Evolutionary conservation across 2,329 filamentous ascomycete genomes (phyloP).

Genomic region (Calonectria hongkongensis): DNA sequence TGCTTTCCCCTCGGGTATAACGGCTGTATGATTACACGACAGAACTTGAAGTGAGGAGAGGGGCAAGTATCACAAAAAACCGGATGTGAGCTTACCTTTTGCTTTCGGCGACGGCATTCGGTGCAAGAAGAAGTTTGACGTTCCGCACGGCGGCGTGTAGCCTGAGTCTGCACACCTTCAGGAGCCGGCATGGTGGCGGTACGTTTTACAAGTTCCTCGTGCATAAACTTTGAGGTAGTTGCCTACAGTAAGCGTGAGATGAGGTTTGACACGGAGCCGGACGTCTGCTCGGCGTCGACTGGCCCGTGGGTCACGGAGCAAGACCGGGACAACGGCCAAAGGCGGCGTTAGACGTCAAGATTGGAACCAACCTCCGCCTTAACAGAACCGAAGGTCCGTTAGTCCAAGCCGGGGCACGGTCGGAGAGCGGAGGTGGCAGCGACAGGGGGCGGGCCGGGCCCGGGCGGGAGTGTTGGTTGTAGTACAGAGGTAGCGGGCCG

Average conservation of each 20-base stretch:
- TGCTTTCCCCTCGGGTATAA: neutral
- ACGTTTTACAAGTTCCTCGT: conserved; percentile 8
- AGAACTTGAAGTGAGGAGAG: neutral
- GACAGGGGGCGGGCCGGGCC: conserved; percentile 40
- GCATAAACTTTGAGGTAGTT: neutral
- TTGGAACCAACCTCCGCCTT: conserved; percentile 39
- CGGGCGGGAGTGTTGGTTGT: conserved; percentile 30
- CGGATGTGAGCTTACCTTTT: conserved; percentile 63
- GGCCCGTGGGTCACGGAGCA: conserved; percentile 8
- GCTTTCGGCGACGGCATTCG: conserved; percentile 71
- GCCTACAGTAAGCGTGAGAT: neutral
- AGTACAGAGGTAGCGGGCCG: conserved; percentile 28
- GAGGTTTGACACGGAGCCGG: neutral
- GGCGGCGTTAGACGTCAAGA: conserved; percentile 27
- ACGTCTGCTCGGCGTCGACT: neutral
- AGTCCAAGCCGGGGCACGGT: conserved; percentile 32
- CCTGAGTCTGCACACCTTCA: conserved; percentile 47
- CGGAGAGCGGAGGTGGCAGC: conserved; percentile 39
- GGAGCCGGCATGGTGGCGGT: conserved; percentile 44
- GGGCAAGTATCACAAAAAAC: neutral
- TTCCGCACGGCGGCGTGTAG: conserved; percentile 48
- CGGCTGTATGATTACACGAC: neutral
- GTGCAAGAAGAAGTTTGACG: conserved; percentile 66
- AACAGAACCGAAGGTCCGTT: conserved; percentile 39
- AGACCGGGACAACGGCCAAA: conserved; percentile 26